Evolutionary conservation across 2,329 filamentous ascomycete species (phyloP).

Genomic region (Magnaporthiopsis incrustans): DNA sequence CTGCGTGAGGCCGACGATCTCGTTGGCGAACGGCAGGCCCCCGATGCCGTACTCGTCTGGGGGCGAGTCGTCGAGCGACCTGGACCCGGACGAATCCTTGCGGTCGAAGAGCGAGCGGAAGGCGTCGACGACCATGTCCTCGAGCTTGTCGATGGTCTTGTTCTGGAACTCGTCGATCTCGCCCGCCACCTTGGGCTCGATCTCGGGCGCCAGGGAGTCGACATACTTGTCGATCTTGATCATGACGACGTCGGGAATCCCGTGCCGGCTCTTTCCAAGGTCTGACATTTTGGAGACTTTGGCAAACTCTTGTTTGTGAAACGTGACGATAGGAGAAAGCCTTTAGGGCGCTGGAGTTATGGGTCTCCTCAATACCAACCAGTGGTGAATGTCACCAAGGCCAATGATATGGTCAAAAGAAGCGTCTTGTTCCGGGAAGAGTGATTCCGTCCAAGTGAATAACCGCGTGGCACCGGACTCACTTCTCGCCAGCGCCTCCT

Average conservation of each 20-base stretch:
- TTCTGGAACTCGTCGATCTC: conserved; percentile 35
- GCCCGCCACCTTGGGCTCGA: conserved; percentile 35
- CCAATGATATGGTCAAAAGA: not conserved
- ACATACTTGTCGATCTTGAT: conserved; percentile 37
- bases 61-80: conserved; percentile 22
- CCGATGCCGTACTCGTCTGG: conserved; percentile 33
- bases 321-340: not conserved
- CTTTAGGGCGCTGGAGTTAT: not conserved
- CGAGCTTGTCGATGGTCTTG: conserved; percentile 37
- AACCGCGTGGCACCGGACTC: not conserved
- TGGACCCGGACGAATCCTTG: conserved; percentile 15
- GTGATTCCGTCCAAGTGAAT: too few species aligned
- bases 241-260: conserved; percentile 34
- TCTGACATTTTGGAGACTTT: not conserved
- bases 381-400: not conserved
- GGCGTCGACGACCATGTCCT: conserved; percentile 34
- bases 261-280: conserved; percentile 13
- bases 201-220: conserved; percentile 37
- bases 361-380: too few species aligned
- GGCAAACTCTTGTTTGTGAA: not conserved
- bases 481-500: not conserved
- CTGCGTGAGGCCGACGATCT: conserved; percentile 32
- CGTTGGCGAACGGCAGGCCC: conserved; percentile 36
- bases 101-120: conserved; percentile 36
- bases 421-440: not conserved